Evolutionary conservation across 106 monocot genomes (phyloP), one percentile per base, ranked within the genome.

Genomic region (Acorus gramineus): DNA sequence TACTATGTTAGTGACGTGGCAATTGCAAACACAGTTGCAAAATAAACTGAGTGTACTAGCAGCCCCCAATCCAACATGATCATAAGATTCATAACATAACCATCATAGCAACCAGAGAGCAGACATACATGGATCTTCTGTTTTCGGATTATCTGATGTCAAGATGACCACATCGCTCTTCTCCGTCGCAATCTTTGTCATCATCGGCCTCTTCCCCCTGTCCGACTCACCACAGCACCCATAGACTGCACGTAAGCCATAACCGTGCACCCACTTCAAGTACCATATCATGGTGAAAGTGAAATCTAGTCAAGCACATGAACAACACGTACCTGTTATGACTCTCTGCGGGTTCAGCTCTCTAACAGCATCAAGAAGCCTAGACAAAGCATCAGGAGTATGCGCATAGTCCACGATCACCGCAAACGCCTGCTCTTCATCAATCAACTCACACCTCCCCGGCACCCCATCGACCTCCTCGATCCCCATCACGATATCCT

Each of bases 171-270:
- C 51, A 28, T 73, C 78, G 13, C 78, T 78, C 51, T 73, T 78
- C n/a, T 78, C 68, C 12, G 68, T 59, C 11, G 73, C 78, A 44
- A 78, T 64, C 53, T 59, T 57, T 11, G 78, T 73, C 78, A 78
- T 78, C 7, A 73, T n/a, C 2, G 78, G 78, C 11, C 78, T 63
- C 73, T 78, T 78, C 52, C 78, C 78, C 14, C 8, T 58, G 13
- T 78, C 78, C 53, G 73, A 67, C 64, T 78, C 67, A 14, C 78
- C 73, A 9, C 67, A 72, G 45, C 78, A 78, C 49, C 78, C 78
- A 54, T 73, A 68, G 8, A 78, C 78, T 73, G 56, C 0, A 63
- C 4, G 3, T 12, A 1, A 45, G 11, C 50, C 42, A 70, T 52
- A 8, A 60, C 3, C 43, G 2, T 6, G 45, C 3, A 2, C 44